Evolutionary conservation across 805 yeast species (phyloP).

Genomic region (Citeromyces nyonsensis): DNA sequence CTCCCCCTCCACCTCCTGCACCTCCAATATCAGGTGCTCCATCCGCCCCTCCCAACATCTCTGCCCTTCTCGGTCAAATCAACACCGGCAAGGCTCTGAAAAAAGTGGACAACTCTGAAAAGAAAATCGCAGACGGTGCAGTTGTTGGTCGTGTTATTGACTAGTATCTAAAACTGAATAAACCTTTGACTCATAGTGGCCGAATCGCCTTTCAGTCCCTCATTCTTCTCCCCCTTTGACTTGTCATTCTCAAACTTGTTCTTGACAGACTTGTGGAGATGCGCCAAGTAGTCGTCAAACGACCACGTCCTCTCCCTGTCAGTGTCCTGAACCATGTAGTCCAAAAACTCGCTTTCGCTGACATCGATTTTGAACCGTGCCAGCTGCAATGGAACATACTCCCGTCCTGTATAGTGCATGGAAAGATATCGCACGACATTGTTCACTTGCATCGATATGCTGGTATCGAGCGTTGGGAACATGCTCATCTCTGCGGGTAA

Average conservation of each 20-base stretch:
- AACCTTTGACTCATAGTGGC: no score
- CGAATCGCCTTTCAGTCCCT: no score
- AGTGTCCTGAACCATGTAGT: no score
- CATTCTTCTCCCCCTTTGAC: no score
- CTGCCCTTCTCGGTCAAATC: constrained; percentile 42
- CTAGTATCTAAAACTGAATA: no score
- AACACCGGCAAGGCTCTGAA: constrained; percentile 32
- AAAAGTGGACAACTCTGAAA: constrained; percentile 31
- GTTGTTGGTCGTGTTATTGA: constrained; percentile 41
- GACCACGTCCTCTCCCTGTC: no score
- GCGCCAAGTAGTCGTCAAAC: no score
- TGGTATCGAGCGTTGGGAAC: constrained; percentile 59
- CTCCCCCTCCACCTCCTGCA: constrained; percentile 16
- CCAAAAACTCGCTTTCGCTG: no score
- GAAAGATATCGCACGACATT: constrained; percentile 44
- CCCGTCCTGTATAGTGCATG: constrained; percentile 17
- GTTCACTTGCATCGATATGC: constrained; percentile 51
- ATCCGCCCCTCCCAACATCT: constrained; percentile 16
- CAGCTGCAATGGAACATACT: constrained; percentile 34
- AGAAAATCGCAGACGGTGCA: constrained; percentile 27
- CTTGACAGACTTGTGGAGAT: no score
- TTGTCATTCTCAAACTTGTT: no score
- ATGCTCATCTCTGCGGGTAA: constrained; percentile 33
- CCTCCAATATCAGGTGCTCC: constrained; percentile 15
- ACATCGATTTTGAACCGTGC: constrained; percentile 54